A percentile compares a stretch with the other conserved stretches of the same genome.
These are phyloP conservation scores for Magnusiomyces sp. DNA, from an alignment of 1,139 yeast genomes.

Conservation along the genomic window DNA sequence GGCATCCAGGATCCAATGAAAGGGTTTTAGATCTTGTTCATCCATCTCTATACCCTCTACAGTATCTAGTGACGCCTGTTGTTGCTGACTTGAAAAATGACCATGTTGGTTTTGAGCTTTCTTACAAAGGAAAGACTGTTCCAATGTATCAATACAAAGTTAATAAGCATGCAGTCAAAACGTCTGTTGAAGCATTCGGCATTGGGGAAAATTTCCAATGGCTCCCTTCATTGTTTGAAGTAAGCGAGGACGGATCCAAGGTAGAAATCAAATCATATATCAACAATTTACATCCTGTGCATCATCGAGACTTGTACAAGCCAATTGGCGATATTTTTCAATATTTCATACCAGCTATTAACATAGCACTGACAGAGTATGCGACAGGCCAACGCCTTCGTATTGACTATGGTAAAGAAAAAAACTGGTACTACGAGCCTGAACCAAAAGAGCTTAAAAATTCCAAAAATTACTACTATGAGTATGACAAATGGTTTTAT, in stretches of 20 bases:
- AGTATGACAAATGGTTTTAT: no score
- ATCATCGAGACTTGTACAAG: constrained; percentile 23
- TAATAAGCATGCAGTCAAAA: no score
- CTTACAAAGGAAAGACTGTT: neutral
- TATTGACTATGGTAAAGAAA: no score
- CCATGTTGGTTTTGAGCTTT: neutral
- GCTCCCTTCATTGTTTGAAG: constrained; percentile 13
- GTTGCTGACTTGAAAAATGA: constrained; percentile 8
- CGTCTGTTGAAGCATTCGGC: neutral
- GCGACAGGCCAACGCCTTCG: no score
- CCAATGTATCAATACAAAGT: neutral
- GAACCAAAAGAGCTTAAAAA: no score
- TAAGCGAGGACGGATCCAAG: constrained; percentile 8
- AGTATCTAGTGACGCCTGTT: constrained; percentile 33
- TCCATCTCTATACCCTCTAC: constrained; percentile 38
- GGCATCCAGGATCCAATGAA: constrained; percentile 35
- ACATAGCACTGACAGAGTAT: no score
- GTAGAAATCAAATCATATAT: no score
- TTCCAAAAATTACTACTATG: no score
- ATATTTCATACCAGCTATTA: constrained; percentile 29
- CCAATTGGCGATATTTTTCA: constrained; percentile 30
- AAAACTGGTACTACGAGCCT: no score
- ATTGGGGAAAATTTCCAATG: constrained; percentile 7
- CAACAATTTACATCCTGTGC: constrained; percentile 33
- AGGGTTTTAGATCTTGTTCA: constrained; percentile 39